Evolutionary conservation across 176 grass and related monocot species (phyloP), one percentile per base, ranked within the genome.

Genomic region (Bothriochloa decipiens): DNA sequence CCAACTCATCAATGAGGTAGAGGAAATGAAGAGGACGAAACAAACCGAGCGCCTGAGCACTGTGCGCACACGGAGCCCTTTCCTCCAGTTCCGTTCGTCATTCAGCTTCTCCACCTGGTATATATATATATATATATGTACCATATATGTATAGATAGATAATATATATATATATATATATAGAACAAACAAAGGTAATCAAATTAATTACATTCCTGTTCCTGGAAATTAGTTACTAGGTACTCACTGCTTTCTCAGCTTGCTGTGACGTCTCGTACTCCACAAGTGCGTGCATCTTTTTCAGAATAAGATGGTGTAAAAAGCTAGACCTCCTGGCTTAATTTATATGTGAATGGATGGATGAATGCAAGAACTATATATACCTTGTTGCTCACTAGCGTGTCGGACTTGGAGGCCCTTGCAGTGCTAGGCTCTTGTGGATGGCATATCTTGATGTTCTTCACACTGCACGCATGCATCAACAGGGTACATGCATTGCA

Each of bases 391-490:
- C 90, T 92, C 18, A 97, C 91, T 43, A 94, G 82, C 23, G 91
- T 78, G 80, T 93, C 95, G 22, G 73, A 70, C 43, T 95, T 97
- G 11, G 92, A 93, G 79, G 83, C 68, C 81, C 90, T 87, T 25
- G 95, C 78, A 22, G 90, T 80, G 87, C 77, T 91, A 16, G 95
- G 88, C 68, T 97, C 90, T 23, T 83, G 85, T 47, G 95, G 95
- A 85, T 97, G 90, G 85, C 92, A 89, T 8, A 97, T 94, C 75
- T 90, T 88, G 74, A 97, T 89, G n/a, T n/a, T n/a, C n/a, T n/a
- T n/a, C n/a, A n/a, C n/a, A 18, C 95, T 97, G 83, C 20, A 43
- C 73, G 53, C 23, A 43, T 77, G 5, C n/a, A n/a, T n/a, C n/a
- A n/a, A n/a, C n/a, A n/a, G n/a, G n/a, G n/a, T n/a, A n/a, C n/a